Percentiles rank a stretch among this genome's conserved stretches.
These are phyloP conservation scores for Tuber brumale DNA, from an alignment of 495 filamentous ascomycete species.

Conservation along the genomic window DNA sequence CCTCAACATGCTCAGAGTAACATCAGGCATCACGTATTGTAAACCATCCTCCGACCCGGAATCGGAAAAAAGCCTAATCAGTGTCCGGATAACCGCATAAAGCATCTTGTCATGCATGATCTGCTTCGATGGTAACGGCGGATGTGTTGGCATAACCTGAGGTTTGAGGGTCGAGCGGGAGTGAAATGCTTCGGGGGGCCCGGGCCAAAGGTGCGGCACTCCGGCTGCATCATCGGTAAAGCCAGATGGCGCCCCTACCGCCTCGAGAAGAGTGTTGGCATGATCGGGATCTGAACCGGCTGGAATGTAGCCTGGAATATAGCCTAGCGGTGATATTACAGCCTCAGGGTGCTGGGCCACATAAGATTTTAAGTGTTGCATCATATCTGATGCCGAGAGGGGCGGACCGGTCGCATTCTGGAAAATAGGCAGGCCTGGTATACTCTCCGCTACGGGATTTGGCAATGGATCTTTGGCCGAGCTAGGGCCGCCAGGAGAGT, in stretches of 20 bases:
- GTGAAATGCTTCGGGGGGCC: not conserved
- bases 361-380: not conserved
- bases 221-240: constrained; percentile 2
- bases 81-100: constrained; percentile 15
- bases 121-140: constrained; percentile 24
- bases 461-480: not conserved
- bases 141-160: constrained; percentile 17
- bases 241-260: not conserved
- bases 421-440: not conserved
- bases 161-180: not conserved
- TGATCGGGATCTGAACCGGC: not conserved
- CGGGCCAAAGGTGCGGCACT: not conserved
- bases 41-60: constrained; percentile 2
- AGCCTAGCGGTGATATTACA: not conserved
- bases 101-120: constrained; percentile 28
- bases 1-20: constrained; percentile 18
- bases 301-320: constrained; percentile 4
- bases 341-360: not conserved
- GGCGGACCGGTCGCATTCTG: not conserved
- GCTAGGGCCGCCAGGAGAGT: not conserved
- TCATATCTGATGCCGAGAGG: not conserved
- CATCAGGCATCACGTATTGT: constrained; percentile 16
- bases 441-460: not conserved
- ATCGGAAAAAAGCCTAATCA: constrained; percentile 17
- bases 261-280: not conserved